phyloP scores from a whole-genome alignment of 2,329 filamentous ascomycete genomes.

The Trichoderma afroharzianum region DNA sequence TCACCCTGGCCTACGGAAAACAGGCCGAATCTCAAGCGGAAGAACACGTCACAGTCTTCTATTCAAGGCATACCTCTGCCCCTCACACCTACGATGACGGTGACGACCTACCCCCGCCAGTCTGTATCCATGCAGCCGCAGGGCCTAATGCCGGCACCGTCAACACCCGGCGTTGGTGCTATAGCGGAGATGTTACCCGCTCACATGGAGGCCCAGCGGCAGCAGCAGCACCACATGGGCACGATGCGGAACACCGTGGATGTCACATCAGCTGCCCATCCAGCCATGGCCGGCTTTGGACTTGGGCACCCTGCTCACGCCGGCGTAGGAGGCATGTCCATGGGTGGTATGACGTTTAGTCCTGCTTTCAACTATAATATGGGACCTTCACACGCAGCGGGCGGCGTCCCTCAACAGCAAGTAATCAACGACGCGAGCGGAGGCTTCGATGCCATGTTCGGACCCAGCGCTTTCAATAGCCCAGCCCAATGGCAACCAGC shows the following conservation, averaged over 20 bases:
- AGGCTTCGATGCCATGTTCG: slow-evolving; percentile 60
- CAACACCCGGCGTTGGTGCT: slow-evolving; percentile 38
- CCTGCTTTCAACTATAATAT: slow-evolving; percentile 38
- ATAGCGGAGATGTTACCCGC: slow-evolving; percentile 36
- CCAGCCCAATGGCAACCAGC: slow-evolving; percentile 49
- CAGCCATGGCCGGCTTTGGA: slow-evolving; percentile 7
- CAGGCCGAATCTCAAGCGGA: slow-evolving; percentile 46
- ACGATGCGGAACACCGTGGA: slow-evolving; percentile 29
- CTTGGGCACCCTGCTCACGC: neutral
- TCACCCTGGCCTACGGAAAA: slow-evolving; percentile 35
- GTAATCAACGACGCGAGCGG: slow-evolving; percentile 32
- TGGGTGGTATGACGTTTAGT: slow-evolving; percentile 12
- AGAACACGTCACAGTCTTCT: slow-evolving; percentile 41
- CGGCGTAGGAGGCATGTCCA: slow-evolving; percentile 1
- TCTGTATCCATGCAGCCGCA: slow-evolving; percentile 36
- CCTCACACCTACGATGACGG: slow-evolving; percentile 26
- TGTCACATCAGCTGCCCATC: neutral
- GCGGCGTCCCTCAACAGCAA: slow-evolving; percentile 8
- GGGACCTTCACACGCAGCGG: slow-evolving; percentile 22
- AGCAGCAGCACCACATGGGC: slow-evolving; percentile 29
- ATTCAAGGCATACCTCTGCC: slow-evolving; percentile 29
- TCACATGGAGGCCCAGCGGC: slow-evolving; percentile 33
- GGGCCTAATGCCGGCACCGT: slow-evolving; percentile 33
- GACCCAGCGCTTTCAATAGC: slow-evolving; percentile 51
- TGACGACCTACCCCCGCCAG: slow-evolving; percentile 35